Evolutionary conservation across 352 stramenopile species (phyloP), one percentile per base, ranked within the genome.

Genomic region (Phytopythium boreale): DNA sequence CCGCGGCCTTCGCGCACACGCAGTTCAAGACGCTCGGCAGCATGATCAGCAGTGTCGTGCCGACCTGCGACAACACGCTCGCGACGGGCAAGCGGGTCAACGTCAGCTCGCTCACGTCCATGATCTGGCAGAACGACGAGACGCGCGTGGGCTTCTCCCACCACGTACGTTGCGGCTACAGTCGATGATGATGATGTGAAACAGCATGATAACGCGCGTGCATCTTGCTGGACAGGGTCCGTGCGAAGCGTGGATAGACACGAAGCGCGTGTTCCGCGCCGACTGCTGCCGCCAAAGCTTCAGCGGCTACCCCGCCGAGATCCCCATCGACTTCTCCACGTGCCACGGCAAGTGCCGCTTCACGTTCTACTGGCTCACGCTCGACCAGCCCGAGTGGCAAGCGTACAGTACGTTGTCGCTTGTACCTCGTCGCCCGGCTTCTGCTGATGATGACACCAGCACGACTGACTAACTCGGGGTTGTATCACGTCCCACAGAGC

Each of bases 161-260:
- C 46, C 70, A 65, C 64, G 58, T 69, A 69, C 65, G 64, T 41
- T n/a, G 17, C 14, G n/a, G 36, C 7, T 19, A 4, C 1, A 7
- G 1, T 7, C 26, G 37, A 1, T 51, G 47, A 11, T 41, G 0
- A 22, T 61, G 39, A 62, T 15, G n/a, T 56, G 37, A 22, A 41
- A 5, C 29, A 7, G 44, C 43, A 4, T 26, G 7, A 4, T 22
- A 22, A 49, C 43, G 5, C 22, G 36, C 10, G 41, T 36, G 19
- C 39, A 2, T 24, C 34, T 24, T 24, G 53, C 63, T 43, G 10
- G 46, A 64, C 37, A 77, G 63, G 75, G 77, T 1, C 77, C 75
- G 19, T 86, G 77, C 31, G 77, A 86, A 56, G 64, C 81, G 41
- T 86, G 73, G 72, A 64, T 87, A 24, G 73, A 80, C 61, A 62